Percentiles rank a stretch among this genome's conserved stretches.
Conservation (phyloP, 2,329 filamentous ascomycete species). For the Penicillium janthinellum region DNA sequence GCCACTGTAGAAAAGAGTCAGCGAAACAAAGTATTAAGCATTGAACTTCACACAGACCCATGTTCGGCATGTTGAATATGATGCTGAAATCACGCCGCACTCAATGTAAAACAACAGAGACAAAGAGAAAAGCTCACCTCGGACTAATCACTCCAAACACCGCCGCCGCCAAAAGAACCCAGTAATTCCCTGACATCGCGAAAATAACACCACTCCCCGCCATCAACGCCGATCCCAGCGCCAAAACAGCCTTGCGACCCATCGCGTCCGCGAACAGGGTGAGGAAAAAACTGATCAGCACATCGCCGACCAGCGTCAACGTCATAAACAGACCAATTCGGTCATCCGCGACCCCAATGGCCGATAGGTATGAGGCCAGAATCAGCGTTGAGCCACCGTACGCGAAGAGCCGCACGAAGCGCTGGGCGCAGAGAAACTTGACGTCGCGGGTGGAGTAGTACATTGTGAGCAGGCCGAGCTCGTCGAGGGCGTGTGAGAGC, state of each 20-base stretch:
- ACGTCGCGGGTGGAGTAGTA: constrained; percentile 41
- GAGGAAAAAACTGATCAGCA: constrained; percentile 58
- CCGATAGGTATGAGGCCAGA: constrained; percentile 63
- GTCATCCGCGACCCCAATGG: constrained; percentile 58
- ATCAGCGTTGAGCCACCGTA: constrained; percentile 64
- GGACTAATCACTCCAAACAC: constrained; percentile 64
- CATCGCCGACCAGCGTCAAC: constrained; percentile 63
- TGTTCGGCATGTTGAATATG: too few species aligned
- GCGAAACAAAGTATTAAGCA: neutral
- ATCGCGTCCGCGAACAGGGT: constrained; percentile 62
- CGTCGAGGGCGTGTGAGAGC: constrained; percentile 25
- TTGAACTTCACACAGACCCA: neutral
- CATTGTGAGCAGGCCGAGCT: constrained; percentile 42
- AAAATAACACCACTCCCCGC: constrained; percentile 58
- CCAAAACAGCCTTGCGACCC: constrained; percentile 58
- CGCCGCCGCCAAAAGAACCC: constrained; percentile 60
- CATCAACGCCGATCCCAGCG: constrained; percentile 60
- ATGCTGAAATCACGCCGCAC: neutral
- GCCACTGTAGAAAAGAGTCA: constrained; percentile 42
- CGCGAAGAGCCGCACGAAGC: constrained; percentile 61
- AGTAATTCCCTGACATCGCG: constrained; percentile 58
- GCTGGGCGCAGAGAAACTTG: constrained; percentile 44
- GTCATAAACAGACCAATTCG: constrained; percentile 68
- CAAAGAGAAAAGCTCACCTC: constrained; percentile 34
- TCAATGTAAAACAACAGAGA: neutral